A percentile compares a stretch with the other conserved stretches of the same genome.
phyloP scores from a whole-genome alignment of 805 yeast genomes.

The Wickerhamiella azyma region DNA sequence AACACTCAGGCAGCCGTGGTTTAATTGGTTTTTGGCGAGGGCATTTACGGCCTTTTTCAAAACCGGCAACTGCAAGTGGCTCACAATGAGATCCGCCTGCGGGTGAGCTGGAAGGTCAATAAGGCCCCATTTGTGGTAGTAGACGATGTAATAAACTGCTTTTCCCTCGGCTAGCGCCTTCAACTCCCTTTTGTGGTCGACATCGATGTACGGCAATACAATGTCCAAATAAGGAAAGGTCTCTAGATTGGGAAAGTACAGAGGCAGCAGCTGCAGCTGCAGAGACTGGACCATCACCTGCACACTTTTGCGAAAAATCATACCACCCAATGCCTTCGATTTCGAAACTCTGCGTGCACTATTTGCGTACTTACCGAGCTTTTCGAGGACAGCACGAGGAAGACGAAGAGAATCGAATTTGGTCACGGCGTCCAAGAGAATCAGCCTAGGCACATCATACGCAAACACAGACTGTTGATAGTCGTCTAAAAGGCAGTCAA shows the following conservation, averaged over 20 bases:
- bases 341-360: slow-evolving; percentile 6
- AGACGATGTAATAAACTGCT: neutral
- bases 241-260: neutral
- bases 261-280: neutral
- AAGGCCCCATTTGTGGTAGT: neutral
- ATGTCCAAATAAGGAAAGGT: neutral
- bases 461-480: slow-evolving; percentile 3
- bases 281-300: neutral
- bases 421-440: neutral
- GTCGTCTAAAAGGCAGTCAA: slow-evolving; percentile 8
- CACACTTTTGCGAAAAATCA: slow-evolving; percentile 1
- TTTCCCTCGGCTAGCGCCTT: neutral
- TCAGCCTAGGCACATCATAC: slow-evolving; percentile 3
- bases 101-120: neutral
- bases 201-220: neutral
- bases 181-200: neutral
- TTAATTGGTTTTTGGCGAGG: neutral
- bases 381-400: slow-evolving; percentile 3
- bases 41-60: neutral
- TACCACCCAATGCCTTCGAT: slow-evolving; percentile 2
- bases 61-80: neutral
- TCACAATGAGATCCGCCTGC: neutral
- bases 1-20: neutral
- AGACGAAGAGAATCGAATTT: slow-evolving; percentile 2
- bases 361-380: slow-evolving; percentile 10